Percentiles rank a stretch among this genome's conserved stretches.
Evolutionary conservation across 1,284 basidiomycete genomes (phyloP).

Genomic region (Tilletia caries): DNA sequence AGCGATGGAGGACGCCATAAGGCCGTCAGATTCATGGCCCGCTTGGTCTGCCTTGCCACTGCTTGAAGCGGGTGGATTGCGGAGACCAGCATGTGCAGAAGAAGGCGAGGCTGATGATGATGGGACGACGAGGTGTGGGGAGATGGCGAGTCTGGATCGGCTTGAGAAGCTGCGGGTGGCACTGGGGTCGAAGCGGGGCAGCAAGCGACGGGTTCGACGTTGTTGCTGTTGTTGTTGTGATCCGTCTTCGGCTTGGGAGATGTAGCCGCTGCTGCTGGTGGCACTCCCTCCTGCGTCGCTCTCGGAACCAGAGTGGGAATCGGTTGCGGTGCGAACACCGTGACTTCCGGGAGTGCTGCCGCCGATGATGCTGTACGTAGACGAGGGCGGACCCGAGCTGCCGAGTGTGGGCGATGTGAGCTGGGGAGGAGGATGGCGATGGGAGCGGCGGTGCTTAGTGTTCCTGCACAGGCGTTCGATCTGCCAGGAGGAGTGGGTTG

Average conservation of each 20-base stretch:
- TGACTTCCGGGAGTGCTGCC: not conserved
- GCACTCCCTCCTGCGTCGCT: not conserved
- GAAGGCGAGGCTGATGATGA: not conserved
- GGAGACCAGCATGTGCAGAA: no score
- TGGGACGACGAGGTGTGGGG: not conserved
- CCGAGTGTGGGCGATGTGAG: not conserved
- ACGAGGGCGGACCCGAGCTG: not conserved
- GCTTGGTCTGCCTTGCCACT: not conserved
- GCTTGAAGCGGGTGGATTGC: not conserved
- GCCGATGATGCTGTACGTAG: not conserved
- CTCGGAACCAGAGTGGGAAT: not conserved
- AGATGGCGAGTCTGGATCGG: not conserved
- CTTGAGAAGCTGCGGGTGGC: constrained; percentile 8
- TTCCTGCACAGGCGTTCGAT: constrained; percentile 22
- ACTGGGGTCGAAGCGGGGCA: constrained; percentile 11
- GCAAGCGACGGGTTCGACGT: not conserved
- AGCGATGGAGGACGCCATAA: not conserved
- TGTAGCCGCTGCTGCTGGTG: not conserved
- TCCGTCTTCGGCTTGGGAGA: constrained; percentile 7
- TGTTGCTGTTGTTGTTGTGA: not conserved
- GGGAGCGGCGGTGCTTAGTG: not conserved
- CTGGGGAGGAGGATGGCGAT: not conserved
- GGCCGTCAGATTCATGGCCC: not conserved
- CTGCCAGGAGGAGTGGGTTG: constrained; percentile 37
- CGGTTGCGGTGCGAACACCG: not conserved